Conservation (phyloP, 768 basidiomycete genomes). For the Kwoniella mangroviensis region DNA sequence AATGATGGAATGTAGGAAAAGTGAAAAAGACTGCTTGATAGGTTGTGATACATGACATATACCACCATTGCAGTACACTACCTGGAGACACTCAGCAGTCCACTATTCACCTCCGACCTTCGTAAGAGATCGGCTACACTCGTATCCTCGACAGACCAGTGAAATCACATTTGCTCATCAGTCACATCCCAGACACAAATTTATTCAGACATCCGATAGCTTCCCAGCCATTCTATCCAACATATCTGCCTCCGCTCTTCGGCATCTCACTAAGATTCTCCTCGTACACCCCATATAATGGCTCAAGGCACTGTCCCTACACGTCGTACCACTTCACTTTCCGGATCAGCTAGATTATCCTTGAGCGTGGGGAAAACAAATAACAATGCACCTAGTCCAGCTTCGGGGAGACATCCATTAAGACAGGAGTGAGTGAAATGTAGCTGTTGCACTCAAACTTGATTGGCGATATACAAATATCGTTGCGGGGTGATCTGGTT, state of each 20-base stretch:
- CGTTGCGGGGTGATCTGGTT: too few species aligned
- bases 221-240: too few species aligned
- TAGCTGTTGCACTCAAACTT: not conserved
- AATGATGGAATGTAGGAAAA: not conserved
- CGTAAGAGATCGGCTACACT: too few species aligned
- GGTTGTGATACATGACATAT: not conserved
- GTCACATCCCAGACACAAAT: too few species aligned
- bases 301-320: constrained; percentile 24
- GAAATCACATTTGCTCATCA: not conserved
- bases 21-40: not conserved
- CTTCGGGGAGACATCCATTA: constrained; percentile 44
- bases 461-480: not conserved
- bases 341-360: constrained; percentile 46
- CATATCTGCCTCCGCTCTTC: too few species aligned
- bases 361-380: constrained; percentile 40
- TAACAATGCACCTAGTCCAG: constrained; percentile 11
- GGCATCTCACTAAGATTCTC: too few species aligned
- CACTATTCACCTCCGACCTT: not conserved
- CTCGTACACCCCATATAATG: constrained; percentile 14
- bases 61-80: not conserved
- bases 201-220: too few species aligned
- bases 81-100: too few species aligned
- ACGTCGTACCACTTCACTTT: constrained; percentile 39
- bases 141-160: not conserved
- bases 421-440: constrained; percentile 46